phyloP scores from a whole-genome alignment of 2,329 filamentous ascomycete genomes.

The Colletotrichum noveboracense region DNA sequence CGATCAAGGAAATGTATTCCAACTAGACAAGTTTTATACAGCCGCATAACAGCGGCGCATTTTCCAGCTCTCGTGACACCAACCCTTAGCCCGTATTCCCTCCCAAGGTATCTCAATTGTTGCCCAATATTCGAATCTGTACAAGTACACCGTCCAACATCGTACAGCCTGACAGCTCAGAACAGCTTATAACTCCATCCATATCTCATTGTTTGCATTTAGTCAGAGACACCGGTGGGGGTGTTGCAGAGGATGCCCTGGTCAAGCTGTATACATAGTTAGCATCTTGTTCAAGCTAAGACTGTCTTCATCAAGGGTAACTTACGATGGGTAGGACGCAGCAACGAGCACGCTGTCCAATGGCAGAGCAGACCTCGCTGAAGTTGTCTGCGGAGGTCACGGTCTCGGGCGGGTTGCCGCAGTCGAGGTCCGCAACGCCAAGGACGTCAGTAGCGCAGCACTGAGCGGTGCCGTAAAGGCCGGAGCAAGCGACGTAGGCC shows the following conservation, averaged over 20 bases:
- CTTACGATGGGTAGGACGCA: slow-evolving; percentile 55
- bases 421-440: slow-evolving; percentile 62
- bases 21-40: neutral
- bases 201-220: neutral
- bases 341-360: slow-evolving; percentile 62
- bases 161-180: neutral
- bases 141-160: neutral
- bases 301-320: neutral
- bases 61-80: neutral
- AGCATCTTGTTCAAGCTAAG: neutral
- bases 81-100: neutral
- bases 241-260: slow-evolving; percentile 41
- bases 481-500: slow-evolving; percentile 45
- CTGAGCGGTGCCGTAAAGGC: slow-evolving; percentile 48
- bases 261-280: slow-evolving; percentile 25
- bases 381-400: slow-evolving; percentile 48
- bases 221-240: slow-evolving; percentile 33
- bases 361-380: slow-evolving; percentile 48
- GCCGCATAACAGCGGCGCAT: neutral
- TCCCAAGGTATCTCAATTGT: neutral
- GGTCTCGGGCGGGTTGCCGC: slow-evolving; percentile 44
- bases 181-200: neutral
- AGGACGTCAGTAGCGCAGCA: slow-evolving; percentile 70
- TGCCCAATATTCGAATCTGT: neutral
- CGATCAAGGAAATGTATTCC: neutral